Evolutionary conservation across 2,329 filamentous ascomycete genomes (phyloP), one percentile per base, ranked within the genome.

Genomic region (Exophiala aquamarina): DNA sequence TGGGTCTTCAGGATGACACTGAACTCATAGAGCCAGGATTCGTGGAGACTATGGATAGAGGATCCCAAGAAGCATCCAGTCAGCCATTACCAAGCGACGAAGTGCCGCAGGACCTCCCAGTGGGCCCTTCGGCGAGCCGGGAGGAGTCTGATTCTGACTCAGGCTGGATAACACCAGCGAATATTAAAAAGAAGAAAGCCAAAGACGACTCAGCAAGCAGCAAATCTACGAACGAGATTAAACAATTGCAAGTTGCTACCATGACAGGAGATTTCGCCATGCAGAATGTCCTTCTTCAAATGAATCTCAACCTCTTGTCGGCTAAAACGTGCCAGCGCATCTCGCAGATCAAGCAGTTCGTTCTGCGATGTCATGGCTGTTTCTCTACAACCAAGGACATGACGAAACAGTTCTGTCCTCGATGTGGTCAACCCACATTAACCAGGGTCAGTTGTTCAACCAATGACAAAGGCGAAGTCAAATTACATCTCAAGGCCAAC

Each of bases 231-330:
- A 66, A 76, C 2, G 75, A 81, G 44, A 75, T 80, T 28, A 79
- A 80, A 52, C 82, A 81, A 10, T 85, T 96, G 59, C 85, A 94
- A 68, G 89, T 88, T 13, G 92, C 90, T n/a, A 84, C 92, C 35
- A 85, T 97, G 63, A 97, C 93, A 1, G 90, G 87, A 46, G 93
- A 98, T 73, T 97, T 88, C 70, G 92, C 93, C 45, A 95, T 98
- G 89, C 92, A 97, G 72, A 97, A 97, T 66, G 90, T 97, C 6
- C 81, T 93, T 2, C 78, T 98, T 3, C 89, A 94, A 59, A 94
- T 97, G 75, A 95, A 96, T 71, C 81, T 98, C 39, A 89, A 93
- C 64, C 81, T 96, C 9, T 78, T 96, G 49, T 90, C 91, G 0
- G 80, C 88, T 5, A 67, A 67, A 0, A 79, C 82, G 13, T 75